A percentile compares a stretch with the other conserved stretches of the same genome.
These are phyloP conservation scores for Trametes gibbosa DNA, from an alignment of 768 basidiomycete genomes.

Conservation along the genomic window DNA sequence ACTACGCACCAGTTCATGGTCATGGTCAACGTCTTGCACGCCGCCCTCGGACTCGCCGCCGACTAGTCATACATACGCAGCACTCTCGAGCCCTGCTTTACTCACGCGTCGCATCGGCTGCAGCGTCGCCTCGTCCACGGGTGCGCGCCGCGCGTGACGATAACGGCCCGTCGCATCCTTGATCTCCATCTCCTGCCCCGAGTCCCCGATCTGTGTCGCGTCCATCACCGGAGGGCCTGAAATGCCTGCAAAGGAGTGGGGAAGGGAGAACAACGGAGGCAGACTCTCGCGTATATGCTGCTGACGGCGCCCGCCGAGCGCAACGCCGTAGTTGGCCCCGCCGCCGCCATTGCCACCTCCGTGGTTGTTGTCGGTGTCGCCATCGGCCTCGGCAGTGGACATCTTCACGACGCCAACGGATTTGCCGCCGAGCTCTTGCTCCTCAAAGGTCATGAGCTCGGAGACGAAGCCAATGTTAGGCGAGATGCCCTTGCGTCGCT, in stretches of 20 bases:
- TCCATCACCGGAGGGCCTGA: constrained; percentile 28
- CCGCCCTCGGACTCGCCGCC: background rate
- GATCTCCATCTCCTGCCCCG: constrained; percentile 84
- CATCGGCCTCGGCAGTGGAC: constrained; percentile 29
- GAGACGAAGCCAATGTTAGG: constrained; percentile 98
- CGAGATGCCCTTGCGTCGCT: constrained; percentile 90
- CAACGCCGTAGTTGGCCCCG: constrained; percentile 38
- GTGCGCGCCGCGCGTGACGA: constrained; percentile 81
- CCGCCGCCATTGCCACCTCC: constrained; percentile 26
- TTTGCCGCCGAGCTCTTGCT: constrained; percentile 80
- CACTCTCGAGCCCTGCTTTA: constrained; percentile 88
- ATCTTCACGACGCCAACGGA: constrained; percentile 61
- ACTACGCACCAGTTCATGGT: background rate
- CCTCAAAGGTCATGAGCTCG: constrained; percentile 96
- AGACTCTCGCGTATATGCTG: constrained; percentile 75
- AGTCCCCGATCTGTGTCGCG: constrained; percentile 52
- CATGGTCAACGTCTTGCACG: too few species aligned
- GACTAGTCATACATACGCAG: constrained; percentile 20
- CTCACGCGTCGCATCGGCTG: constrained; percentile 89
- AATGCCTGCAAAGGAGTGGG: constrained; percentile 27
- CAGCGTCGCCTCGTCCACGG: constrained; percentile 83
- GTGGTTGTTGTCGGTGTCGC: constrained; percentile 18
- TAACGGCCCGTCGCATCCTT: constrained; percentile 84
- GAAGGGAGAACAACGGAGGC: constrained; percentile 50
- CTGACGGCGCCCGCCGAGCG: constrained; percentile 49